Conservation (phyloP, 2,329 filamentous ascomycete genomes). For the Oidium heveae region DNA sequence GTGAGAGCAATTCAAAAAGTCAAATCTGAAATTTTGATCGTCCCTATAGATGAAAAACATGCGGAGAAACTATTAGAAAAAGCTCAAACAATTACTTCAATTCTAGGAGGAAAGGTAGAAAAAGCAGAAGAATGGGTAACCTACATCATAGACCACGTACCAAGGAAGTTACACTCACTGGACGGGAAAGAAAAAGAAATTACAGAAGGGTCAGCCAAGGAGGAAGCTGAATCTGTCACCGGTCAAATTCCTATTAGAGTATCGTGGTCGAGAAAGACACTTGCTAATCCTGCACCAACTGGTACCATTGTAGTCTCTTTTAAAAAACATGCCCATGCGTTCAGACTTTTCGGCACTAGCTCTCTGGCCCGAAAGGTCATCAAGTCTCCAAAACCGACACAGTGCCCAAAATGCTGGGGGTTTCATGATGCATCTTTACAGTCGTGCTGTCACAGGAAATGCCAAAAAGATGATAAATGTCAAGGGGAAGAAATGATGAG, state of each 20-base stretch:
- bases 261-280: neutral
- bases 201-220: neutral
- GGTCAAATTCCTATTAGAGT: neutral
- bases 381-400: neutral
- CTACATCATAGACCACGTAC: neutral
- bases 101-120: neutral
- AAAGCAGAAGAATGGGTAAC: neutral
- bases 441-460: too few species aligned
- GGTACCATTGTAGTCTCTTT: neutral
- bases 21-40: neutral
- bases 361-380: neutral
- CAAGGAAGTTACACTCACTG: neutral
- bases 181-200: neutral
- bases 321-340: neutral
- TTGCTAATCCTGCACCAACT: neutral
- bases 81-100: neutral
- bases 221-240: neutral
- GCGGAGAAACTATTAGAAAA: neutral
- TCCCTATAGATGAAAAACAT: neutral
- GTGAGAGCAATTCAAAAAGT: neutral
- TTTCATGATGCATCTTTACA: neutral
- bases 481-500: too few species aligned
- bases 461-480: too few species aligned
- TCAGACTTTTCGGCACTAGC: neutral
- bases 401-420: neutral